Percentiles rank a stretch among this genome's conserved stretches.
Evolutionary conservation across 208 protist species (phyloP).

Genomic region (Wallacemonas sp.): DNA sequence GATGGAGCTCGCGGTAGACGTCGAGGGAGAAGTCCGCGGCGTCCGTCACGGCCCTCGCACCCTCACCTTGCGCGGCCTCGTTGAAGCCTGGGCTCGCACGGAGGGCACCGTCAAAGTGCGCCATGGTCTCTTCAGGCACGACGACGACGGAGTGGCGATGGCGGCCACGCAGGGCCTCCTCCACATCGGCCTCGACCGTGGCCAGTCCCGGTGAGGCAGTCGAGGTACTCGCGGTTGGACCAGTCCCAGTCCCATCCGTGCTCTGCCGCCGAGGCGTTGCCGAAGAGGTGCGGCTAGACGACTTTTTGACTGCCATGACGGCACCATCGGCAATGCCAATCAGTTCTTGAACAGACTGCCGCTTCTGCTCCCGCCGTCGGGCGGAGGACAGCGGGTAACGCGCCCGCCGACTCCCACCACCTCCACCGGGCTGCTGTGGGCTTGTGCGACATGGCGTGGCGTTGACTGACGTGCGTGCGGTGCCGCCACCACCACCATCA

Average conservation of each 20-base stretch:
- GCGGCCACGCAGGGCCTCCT: background rate
- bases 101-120: conserved; percentile 1
- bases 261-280: no score
- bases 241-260: no score
- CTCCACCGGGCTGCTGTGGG: no score
- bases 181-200: background rate
- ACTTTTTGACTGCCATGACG: background rate
- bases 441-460: background rate
- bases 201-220: background rate
- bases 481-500: no score
- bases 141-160: conserved; percentile 10
- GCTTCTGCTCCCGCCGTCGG: background rate
- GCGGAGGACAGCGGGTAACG: background rate
- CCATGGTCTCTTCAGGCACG: background rate
- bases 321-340: conserved; percentile 1
- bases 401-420: background rate
- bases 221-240: no score
- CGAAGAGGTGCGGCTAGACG: no score
- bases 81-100: background rate
- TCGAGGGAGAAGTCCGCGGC: conserved; percentile 42
- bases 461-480: no score
- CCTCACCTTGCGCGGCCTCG: background rate
- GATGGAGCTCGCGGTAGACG: conserved; percentile 50
- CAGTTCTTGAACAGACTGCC: conserved; percentile 7
- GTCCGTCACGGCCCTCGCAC: conserved; percentile 21